These are phyloP conservation scores for Dactylellina parvicollis DNA, from an alignment of 2,329 filamentous ascomycete genomes.

Conservation along the genomic window DNA sequence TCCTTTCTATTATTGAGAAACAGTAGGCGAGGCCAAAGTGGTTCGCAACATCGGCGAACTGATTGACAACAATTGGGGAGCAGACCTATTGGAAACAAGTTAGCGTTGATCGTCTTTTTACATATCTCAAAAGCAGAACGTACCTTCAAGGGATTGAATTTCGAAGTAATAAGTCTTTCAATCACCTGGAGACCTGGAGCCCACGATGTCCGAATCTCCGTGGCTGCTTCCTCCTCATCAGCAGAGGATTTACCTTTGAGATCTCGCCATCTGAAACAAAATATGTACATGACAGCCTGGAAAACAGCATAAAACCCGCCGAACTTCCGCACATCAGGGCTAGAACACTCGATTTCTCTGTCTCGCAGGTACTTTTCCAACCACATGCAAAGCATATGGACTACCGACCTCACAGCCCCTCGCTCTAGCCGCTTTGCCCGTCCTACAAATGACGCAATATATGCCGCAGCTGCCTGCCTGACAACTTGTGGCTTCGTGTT, in stretches of 20 bases:
- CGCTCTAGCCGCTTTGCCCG: constrained; percentile 83
- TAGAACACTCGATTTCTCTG: constrained; percentile 78
- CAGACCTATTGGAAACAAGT: constrained; percentile 55
- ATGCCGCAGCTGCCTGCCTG: constrained; percentile 86
- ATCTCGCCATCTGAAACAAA: constrained; percentile 97
- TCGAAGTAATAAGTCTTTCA: constrained; percentile 80
- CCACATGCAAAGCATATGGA: constrained; percentile 79
- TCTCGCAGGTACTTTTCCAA: constrained; percentile 77
- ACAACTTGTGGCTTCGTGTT: constrained; percentile 75
- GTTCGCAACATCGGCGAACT: constrained; percentile 88
- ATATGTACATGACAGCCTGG: constrained; percentile 92
- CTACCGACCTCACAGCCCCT: constrained; percentile 81
- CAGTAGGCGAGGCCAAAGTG: constrained; percentile 90
- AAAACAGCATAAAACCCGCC: constrained; percentile 85
- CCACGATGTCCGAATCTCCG: constrained; percentile 81
- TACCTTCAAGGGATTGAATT: constrained; percentile 93
- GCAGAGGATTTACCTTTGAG: constrained; percentile 71
- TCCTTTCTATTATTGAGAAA: constrained; percentile 85
- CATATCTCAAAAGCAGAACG: background rate
- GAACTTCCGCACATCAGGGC: constrained; percentile 85
- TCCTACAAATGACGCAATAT: constrained; percentile 93
- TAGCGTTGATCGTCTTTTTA: constrained; percentile 4
- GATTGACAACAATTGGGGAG: constrained; percentile 84
- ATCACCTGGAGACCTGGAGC: constrained; percentile 77
- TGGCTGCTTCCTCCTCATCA: constrained; percentile 69